Evolutionary conservation across 129 eudicot species (phyloP), one percentile per base, ranked within the genome.

Genomic region (Pulicaria dysenterica): DNA sequence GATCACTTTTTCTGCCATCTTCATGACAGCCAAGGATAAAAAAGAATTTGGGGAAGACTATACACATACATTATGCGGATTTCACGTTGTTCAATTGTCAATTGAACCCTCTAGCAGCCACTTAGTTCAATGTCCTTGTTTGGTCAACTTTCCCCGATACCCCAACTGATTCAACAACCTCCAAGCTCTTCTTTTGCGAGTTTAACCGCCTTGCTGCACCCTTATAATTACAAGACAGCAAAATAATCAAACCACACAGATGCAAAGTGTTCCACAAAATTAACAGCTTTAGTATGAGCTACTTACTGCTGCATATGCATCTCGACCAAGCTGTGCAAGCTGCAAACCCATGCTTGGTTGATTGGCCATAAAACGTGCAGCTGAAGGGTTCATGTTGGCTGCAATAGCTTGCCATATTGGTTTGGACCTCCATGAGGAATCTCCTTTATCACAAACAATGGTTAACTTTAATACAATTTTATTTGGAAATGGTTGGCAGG

Each of bases 261-360:
- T 24, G 43, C 47, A 73, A 54, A 14, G 37, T 46, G 65, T 53
- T 40, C 11, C 42, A 8, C 11, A 37, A 17, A 40, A 10, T 42
- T 4, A 69, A 5, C 4, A 40, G 34, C 43, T 14, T 50, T 17
- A 44, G 6, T 34, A 69, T 58, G 55, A 80, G 79, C 45, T 64
- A 81, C 97, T 75, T 69, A 95, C 97, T 57, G 99, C 99, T 57
- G 99, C 99, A 81, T 97, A 95, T 70, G 99, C 97, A 88, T 95
- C 99, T 73, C 99, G 97, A 59, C 99, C 79, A 41, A 95, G 95
- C 72, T 95, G 99, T 9, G 99, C 99, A 83, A 95, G 92, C 79
- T 91, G 96, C 83, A 95, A 76, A 58, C 97, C 97, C 73, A 91
- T 69, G 71, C 79, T 81, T 17, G 84, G 97, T 69, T 86, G 95